A percentile compares a stretch with the other conserved stretches of the same genome.
Evolutionary conservation across 768 basidiomycete genomes (phyloP).

Genomic region (Cyclocybe cylindracea): DNA sequence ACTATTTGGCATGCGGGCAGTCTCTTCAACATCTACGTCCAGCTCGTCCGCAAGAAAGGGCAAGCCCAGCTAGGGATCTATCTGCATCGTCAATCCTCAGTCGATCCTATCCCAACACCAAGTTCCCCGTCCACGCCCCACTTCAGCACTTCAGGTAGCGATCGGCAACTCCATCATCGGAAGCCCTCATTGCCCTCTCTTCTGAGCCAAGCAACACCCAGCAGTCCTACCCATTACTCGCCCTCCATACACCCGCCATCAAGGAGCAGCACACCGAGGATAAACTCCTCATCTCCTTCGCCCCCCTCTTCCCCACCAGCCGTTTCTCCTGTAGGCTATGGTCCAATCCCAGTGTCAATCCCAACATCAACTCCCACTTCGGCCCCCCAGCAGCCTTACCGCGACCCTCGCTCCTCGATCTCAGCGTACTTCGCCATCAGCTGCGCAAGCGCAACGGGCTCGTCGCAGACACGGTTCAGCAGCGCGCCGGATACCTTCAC

Average conservation of each 20-base stretch:
- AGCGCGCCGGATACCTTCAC: constrained; percentile 86
- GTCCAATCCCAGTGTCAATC: constrained; percentile 5
- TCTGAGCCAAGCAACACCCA: constrained; percentile 20
- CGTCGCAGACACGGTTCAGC: constrained; percentile 79
- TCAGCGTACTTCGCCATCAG: constrained; percentile 84
- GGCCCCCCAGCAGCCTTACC: constrained; percentile 67
- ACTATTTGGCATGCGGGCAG: constrained; percentile 92
- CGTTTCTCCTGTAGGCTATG: constrained; percentile 18
- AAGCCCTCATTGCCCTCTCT: constrained; percentile 34
- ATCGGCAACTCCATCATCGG: constrained; percentile 14
- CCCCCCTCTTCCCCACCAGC: constrained; percentile 23
- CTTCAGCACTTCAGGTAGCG: not conserved
- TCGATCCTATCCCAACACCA: constrained; percentile 77
- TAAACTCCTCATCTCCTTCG: constrained; percentile 17
- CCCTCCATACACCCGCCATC: constrained; percentile 46
- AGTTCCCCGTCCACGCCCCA: constrained; percentile 46
- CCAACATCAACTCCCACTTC: constrained; percentile 6
- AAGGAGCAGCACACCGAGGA: constrained; percentile 42
- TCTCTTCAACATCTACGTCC: constrained; percentile 87
- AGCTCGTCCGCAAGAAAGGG: constrained; percentile 81
- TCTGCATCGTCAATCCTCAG: constrained; percentile 80
- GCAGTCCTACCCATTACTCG: constrained; percentile 39
- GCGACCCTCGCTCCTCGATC: constrained; percentile 71
- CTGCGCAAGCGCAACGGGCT: constrained; percentile 80
- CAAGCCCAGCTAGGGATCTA: constrained; percentile 82